Base-by-base conservation (phyloP, 1,139 yeast species). In the Suhomyces yuchorum region DNA sequence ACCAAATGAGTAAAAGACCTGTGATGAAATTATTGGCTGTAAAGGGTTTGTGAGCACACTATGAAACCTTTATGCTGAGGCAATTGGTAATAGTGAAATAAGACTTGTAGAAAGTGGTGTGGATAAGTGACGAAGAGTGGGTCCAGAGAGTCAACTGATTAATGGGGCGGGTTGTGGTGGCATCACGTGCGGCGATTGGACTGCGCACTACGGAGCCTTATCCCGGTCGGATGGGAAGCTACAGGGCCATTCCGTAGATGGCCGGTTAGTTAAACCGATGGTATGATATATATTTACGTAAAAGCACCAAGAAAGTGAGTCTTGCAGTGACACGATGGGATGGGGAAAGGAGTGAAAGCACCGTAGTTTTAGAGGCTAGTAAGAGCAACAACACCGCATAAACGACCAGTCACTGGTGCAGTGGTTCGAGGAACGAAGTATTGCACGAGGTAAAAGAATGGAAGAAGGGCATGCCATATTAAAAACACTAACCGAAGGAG, bases 271-370 rank as follows among this genome's bases (percentile, higher is more conserved):
- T 12, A 22, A 15, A 15, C 42, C 42, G 42, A 40, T 22, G 37
- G 30, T 32, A 32, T 32, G 26, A 39, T 22, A 22, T 36, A 17
- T 40, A 40, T 40, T 40, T 40, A 40, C 37, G 37, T 32, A 40
- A 40, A 22, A 22, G 37, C 37, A 40, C 42, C 42, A 40, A 40
- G 12, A 40, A 40, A 40, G 30, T 26, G 20, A 20, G 34, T 20
- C 34, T 23, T 11, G 42, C 9, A 19, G 37, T 24, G 23, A 35
- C 30, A 22, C n/a, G 9, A 24, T 12, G 34, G 34, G 34, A 30
- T 7, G 18, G 9, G 9, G 8, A 18, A 30, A 30, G 18, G 17
- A 30, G 34, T 30, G 34, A 30, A 30, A 14, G 34, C 34, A 30
- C 34, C 34, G 34, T 30, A 14, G 18, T 30, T 30, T 14, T 30